Base-by-base conservation (phyloP, 352 stramenopile genomes). In the Pythium graminicola region DNA sequence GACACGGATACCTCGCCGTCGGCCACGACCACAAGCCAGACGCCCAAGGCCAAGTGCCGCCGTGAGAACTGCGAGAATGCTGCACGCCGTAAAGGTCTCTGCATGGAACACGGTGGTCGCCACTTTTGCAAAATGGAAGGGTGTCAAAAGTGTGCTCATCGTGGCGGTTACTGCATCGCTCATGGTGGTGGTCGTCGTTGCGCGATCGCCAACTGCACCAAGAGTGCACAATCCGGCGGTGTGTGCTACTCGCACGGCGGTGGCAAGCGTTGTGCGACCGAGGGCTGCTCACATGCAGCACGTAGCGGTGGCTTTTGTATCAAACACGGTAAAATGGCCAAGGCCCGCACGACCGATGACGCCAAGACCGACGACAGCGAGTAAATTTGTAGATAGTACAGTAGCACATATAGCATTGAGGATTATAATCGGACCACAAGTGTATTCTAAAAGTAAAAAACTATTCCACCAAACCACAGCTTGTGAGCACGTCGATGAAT, bases 61-160 rank as follows among this genome's bases (percentile, higher is more conserved):
- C 73, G 77, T 23, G 75, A 78, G 20, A 59, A 81, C 52, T 93
- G 82, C 62, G 16, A n/a, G 9, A 87, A 89, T 59, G 70, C 73
- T 31, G 79, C 80, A 32, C 71, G 81, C 53, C 78, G 79, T 45
- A 90, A 89, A 60, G 82, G 85, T 0, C 73, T 95, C 0, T 95
- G 85, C 61, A 91, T 90, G 77, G 80, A 89, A 47, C 85, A 95
- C 60, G 85, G 85, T 29, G 85, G 85, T 2, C 76, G 85, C 23
- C 79, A 92, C 62, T 85, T 89, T 23, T 95, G 85, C 66, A 90
- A 90, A 57, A 85, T 89, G 67, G 65, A 79, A 8, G 82, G 80
- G 36, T 93, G 82, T 57, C 60, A 81, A 38, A 93, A 93, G 65
- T 91, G 80, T 39, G 82, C 80, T 3, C 82, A 91, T 63, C 80